These are phyloP conservation scores for Eragrostis tef DNA, from an alignment of 202 grass and related monocot species.

Conservation along the genomic window DNA sequence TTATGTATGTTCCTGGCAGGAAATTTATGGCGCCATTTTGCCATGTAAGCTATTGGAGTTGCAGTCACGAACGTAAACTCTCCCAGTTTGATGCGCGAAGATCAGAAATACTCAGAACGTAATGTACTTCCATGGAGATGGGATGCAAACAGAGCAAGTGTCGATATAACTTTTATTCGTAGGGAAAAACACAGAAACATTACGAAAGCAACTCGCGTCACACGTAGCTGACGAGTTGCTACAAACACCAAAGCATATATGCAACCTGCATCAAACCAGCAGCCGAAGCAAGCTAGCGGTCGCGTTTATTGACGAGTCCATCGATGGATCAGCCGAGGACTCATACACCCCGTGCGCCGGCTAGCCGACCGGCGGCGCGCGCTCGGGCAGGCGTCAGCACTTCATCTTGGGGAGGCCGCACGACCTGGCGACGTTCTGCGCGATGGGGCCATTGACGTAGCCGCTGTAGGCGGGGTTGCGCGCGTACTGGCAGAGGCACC, in stretches of 20 bases:
- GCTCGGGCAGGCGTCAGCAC: conserved; percentile 41
- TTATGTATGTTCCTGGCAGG: too few relatives aligned
- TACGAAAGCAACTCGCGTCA: not conserved
- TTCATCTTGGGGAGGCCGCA: conserved; percentile 47
- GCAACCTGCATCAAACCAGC: not conserved
- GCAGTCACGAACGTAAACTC: too few relatives aligned
- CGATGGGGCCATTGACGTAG: conserved; percentile 53
- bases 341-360: not conserved
- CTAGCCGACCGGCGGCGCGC: not conserved
- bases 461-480: conserved; percentile 47
- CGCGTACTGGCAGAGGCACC: conserved; percentile 74
- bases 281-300: not conserved
- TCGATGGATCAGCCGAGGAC: not conserved
- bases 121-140: too few relatives aligned
- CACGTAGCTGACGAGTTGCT: not conserved
- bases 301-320: conserved; percentile 4
- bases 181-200: not conserved
- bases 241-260: not conserved
- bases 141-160: not conserved
- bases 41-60: not conserved
- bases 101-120: too few relatives aligned
- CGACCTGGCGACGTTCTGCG: conserved; percentile 20
- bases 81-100: too few relatives aligned
- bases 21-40: not conserved
- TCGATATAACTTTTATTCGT: not conserved